Evolutionary conservation across 2,329 filamentous ascomycete species (phyloP), one percentile per base, ranked within the genome.

Genomic region (Phaeoacremonium minimum): DNA sequence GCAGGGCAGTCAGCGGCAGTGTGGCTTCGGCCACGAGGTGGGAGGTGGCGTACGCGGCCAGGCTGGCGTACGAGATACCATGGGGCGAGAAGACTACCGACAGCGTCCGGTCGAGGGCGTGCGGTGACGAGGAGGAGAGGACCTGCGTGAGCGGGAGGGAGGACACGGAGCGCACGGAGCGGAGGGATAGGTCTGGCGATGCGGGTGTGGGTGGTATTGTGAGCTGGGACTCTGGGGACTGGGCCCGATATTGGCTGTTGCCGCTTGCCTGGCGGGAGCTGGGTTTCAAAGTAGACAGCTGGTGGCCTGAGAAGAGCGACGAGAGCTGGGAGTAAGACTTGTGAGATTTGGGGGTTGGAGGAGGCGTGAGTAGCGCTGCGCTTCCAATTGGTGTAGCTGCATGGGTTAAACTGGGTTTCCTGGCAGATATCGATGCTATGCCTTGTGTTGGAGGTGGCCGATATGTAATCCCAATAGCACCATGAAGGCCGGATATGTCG

Each of bases 391-490:
- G n/a, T n/a, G n/a, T n/a, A n/a, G n/a, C n/a, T n/a, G n/a, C n/a
- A n/a, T n/a, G n/a, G n/a, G n/a, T n/a, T n/a, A n/a, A n/a, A n/a
- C n/a, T n/a, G n/a, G n/a, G n/a, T n/a, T n/a, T n/a, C n/a, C n/a
- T n/a, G n/a, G n/a, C n/a, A n/a, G n/a, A n/a, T n/a, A n/a, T n/a
- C n/a, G n/a, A n/a, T n/a, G n/a, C n/a, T n/a, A n/a, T n/a, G n/a
- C n/a, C n/a, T n/a, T n/a, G n/a, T n/a, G n/a, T n/a, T n/a, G n/a
- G n/a, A n/a, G 82, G 77, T 15, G 82, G 73, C 14, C 74, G 73
- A 52, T 87, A 88, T 2, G 83, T 88, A 46, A 88, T 83, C 12
- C 78, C 83, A 44, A 87, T 72, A 9, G 81, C 83, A 39, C 77
- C 76, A 51, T 85, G 81, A 0, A 84, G 50, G 4, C 75, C 73